A percentile compares a stretch with the other conserved stretches of the same genome.
Evolutionary conservation across 2,329 filamentous ascomycete genomes (phyloP).

Genomic region (Xylariales sp.): DNA sequence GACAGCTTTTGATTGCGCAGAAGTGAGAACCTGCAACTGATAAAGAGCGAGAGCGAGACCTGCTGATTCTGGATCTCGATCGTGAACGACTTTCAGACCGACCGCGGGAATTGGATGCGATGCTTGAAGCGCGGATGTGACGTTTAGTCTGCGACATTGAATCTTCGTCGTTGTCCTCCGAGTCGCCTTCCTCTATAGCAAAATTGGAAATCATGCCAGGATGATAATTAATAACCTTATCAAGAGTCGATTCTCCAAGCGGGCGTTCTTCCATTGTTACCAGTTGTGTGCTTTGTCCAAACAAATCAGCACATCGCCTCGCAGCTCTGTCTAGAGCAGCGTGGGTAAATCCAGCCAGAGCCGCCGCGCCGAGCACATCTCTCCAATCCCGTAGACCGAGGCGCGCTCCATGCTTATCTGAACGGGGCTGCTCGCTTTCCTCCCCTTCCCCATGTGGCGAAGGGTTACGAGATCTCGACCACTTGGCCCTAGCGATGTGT

Average conservation of each 20-base stretch:
- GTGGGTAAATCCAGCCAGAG: constrained; percentile 65
- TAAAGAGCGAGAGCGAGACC: constrained; percentile 13
- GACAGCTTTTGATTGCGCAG: constrained; percentile 33
- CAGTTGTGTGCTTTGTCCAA: constrained; percentile 67
- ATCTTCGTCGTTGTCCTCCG: constrained; percentile 11
- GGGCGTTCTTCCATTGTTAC: constrained; percentile 43
- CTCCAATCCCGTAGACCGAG: constrained; percentile 68
- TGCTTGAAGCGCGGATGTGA: constrained; percentile 6
- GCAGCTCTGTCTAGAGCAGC: constrained; percentile 64
- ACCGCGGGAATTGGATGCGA: constrained; percentile 6
- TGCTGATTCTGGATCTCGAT: not conserved
- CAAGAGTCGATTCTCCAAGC: not conserved
- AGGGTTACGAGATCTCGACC: constrained; percentile 1
- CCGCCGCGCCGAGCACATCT: constrained; percentile 75
- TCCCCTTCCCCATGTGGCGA: no score
- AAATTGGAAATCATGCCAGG: constrained; percentile 18
- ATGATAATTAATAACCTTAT: constrained; percentile 18
- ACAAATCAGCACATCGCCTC: constrained; percentile 70
- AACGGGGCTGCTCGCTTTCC: not conserved
- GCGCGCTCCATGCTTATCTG: constrained; percentile 12
- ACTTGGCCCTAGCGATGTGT: not conserved
- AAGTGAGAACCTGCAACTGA: constrained; percentile 18
- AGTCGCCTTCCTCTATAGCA: constrained; percentile 6
- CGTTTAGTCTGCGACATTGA: not conserved
- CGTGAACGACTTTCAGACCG: constrained; percentile 6